Evolutionary conservation across 306 rosid genomes (phyloP).

Genomic region (Cucumis melo): DNA sequence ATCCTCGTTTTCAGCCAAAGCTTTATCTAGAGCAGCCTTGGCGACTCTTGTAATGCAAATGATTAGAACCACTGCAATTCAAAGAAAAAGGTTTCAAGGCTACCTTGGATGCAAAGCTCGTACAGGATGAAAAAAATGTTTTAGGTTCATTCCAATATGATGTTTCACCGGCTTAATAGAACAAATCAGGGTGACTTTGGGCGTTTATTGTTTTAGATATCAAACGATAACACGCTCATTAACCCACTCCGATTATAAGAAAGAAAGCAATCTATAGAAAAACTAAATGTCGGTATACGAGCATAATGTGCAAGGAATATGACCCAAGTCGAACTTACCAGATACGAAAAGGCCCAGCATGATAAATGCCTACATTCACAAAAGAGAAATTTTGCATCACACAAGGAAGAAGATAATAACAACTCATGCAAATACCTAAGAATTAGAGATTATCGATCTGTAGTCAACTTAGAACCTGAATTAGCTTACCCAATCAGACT

Average conservation of each 20-base stretch:
- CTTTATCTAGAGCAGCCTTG: slow-evolving; percentile 68
- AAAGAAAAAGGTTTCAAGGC: slow-evolving; percentile 1
- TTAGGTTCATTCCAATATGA: not conserved
- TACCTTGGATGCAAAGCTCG: not conserved
- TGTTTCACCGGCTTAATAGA: not conserved
- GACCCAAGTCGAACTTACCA: slow-evolving; percentile 33
- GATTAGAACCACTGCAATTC: slow-evolving; percentile 51
- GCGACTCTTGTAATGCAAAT: slow-evolving; percentile 69
- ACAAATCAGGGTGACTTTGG: not conserved
- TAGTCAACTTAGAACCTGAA: not conserved
- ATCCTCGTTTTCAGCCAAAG: slow-evolving; percentile 63
- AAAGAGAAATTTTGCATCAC: not conserved
- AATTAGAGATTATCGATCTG: not conserved
- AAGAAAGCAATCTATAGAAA: not conserved
- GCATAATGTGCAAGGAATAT: not conserved
- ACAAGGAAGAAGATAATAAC: not conserved
- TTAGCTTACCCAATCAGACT: slow-evolving; percentile 72
- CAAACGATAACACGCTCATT: not conserved
- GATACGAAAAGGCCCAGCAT: slow-evolving; percentile 50
- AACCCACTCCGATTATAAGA: not conserved
- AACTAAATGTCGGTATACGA: not conserved
- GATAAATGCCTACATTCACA: slow-evolving; percentile 66
- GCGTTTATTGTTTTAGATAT: not conserved
- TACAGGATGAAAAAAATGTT: not conserved
- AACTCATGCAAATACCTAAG: not conserved